phyloP scores from a whole-genome alignment of 2,329 filamentous ascomycete species.

The Fusarium guadeloupense region DNA sequence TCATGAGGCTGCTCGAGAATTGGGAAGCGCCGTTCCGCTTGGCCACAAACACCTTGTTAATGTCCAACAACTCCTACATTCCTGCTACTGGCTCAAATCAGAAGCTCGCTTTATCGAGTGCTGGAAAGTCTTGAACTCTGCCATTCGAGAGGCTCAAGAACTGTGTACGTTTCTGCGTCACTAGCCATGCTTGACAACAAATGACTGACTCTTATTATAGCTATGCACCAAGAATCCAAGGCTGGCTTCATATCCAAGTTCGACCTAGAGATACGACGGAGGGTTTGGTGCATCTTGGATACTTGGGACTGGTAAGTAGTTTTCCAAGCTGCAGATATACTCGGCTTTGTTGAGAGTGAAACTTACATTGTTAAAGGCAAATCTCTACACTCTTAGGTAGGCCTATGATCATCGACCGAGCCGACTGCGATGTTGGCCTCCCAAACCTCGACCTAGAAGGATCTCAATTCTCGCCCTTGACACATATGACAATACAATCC shows the following conservation, averaged over 20 bases:
- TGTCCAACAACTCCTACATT: slow-evolving; percentile 50
- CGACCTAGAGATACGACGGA: slow-evolving; percentile 49
- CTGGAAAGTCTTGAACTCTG: slow-evolving; percentile 50
- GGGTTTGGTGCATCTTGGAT: slow-evolving; percentile 51
- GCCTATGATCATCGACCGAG: slow-evolving; percentile 49
- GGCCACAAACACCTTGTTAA: slow-evolving; percentile 47
- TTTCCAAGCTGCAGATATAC: too few relatives aligned
- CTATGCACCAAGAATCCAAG: slow-evolving; percentile 46
- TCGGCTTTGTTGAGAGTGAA: not conserved
- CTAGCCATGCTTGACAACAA: too few relatives aligned
- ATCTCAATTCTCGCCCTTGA: slow-evolving; percentile 45
- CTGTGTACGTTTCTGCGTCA: slow-evolving; percentile 38
- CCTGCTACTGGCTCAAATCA: slow-evolving; percentile 51
- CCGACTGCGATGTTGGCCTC: slow-evolving; percentile 46
- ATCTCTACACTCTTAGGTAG: slow-evolving; percentile 48
- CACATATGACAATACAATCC: slow-evolving; percentile 51
- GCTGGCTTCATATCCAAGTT: slow-evolving; percentile 44
- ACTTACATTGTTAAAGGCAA: slow-evolving; percentile 44
- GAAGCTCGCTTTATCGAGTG: slow-evolving; percentile 50
- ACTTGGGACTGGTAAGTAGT: slow-evolving; percentile 51
- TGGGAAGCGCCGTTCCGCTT: slow-evolving; percentile 47
- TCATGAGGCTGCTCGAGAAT: slow-evolving; percentile 47
- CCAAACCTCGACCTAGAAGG: slow-evolving; percentile 48
- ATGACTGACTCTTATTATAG: slow-evolving; percentile 30
- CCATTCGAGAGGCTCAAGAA: slow-evolving; percentile 50